Conservation (phyloP, 805 yeast genomes). For the Limtongia smithiae region DNA sequence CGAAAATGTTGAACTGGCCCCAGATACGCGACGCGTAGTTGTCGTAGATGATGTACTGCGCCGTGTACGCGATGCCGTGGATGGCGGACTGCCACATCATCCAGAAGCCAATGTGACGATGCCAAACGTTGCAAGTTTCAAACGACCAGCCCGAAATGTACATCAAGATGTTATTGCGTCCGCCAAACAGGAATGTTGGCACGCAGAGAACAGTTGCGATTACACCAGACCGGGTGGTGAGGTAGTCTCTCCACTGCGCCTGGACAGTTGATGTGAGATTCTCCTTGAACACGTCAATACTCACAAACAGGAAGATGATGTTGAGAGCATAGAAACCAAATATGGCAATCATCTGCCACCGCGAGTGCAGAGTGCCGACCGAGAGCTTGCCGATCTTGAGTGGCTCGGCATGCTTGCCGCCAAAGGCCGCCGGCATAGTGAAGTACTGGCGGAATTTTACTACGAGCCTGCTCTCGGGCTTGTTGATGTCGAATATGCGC, state of each 20-base stretch:
- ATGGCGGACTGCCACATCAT: conserved; percentile 38
- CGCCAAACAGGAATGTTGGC: conserved; percentile 58
- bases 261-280: neutral
- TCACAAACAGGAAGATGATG: conserved; percentile 12
- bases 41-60: conserved; percentile 37
- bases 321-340: conserved; percentile 2
- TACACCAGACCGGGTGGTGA: conserved; percentile 31
- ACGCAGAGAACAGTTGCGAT: conserved; percentile 44
- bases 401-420: conserved; percentile 31
- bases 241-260: conserved; percentile 7
- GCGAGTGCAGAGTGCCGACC: conserved; percentile 39
- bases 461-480: conserved; percentile 3
- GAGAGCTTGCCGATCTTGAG: conserved; percentile 17
- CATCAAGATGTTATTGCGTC: conserved; percentile 67
- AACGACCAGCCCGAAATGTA: conserved; percentile 60
- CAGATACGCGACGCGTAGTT: neutral
- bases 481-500: conserved; percentile 7
- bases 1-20: neutral
- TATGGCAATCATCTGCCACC: conserved; percentile 35
- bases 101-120: conserved; percentile 44
- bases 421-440: conserved; percentile 34
- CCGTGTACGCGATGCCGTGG: conserved; percentile 59
- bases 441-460: conserved; percentile 13
- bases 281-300: neutral
- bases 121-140: conserved; percentile 60